A percentile compares a stretch with the other conserved stretches of the same genome.
These are phyloP conservation scores for Ehretia macrophylla DNA, from an alignment of 257 asterid species.

Conservation along the genomic window DNA sequence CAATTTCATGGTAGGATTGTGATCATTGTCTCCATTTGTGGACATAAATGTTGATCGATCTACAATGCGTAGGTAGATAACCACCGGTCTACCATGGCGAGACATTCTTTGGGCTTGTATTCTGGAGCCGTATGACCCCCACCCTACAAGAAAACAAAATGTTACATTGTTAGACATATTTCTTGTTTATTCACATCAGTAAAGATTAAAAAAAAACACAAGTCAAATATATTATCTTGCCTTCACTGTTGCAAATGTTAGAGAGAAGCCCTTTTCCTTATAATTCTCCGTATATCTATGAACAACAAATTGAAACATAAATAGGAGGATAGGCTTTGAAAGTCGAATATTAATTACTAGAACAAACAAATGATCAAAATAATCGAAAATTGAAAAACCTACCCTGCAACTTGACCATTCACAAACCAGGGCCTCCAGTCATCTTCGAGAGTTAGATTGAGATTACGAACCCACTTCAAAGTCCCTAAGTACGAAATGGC, in stretches of 20 bases:
- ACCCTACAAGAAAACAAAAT: conserved; percentile 5
- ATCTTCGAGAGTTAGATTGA: conserved; percentile 29
- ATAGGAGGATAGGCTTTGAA: not conserved
- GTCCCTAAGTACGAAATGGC: conserved; percentile 30
- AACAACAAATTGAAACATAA: not conserved
- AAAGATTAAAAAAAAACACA: not conserved
- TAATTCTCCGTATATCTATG: conserved; percentile 10
- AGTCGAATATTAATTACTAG: not conserved
- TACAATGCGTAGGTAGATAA: conserved; percentile 1
- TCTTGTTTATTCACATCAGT: not conserved
- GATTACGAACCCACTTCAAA: conserved; percentile 31
- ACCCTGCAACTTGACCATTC: conserved; percentile 33
- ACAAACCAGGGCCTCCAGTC: conserved; percentile 43
- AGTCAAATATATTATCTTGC: conserved; percentile 9
- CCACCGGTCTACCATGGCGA: conserved; percentile 13
- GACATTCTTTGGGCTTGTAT: conserved; percentile 13
- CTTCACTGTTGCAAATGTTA: conserved; percentile 21
- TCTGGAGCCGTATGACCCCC: conserved; percentile 14
- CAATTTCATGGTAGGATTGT: too few relatives aligned
- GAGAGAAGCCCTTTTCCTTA: not conserved
- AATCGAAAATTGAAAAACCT: not conserved
- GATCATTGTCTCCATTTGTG: too few relatives aligned
- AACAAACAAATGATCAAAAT: not conserved
- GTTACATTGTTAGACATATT: not conserved
- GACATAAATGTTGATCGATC: not conserved